Evolutionary conservation across 768 basidiomycete species (phyloP).

Genomic region (Suillus brevipes): DNA sequence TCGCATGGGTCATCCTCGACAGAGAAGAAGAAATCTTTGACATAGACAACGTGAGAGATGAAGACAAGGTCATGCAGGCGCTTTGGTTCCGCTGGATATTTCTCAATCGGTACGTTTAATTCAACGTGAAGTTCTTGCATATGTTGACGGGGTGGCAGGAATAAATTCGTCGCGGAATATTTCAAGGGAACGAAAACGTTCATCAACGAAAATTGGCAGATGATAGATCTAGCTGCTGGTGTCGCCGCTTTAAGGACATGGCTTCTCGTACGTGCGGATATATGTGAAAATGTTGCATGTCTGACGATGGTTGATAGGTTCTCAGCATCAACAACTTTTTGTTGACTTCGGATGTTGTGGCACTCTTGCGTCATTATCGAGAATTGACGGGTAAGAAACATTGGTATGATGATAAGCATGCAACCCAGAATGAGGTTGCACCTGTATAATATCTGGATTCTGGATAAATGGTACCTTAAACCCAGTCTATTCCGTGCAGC

Average conservation of each 20-base stretch:
- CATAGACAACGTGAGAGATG: conserved; percentile 66
- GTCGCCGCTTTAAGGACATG: conserved; percentile 62
- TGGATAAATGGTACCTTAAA: background rate
- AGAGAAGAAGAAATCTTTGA: conserved; percentile 78
- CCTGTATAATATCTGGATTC: conserved; percentile 1
- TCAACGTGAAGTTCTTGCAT: background rate
- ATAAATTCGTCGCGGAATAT: conserved; percentile 56
- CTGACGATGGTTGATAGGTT: conserved; percentile 38
- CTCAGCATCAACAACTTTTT: conserved; percentile 57
- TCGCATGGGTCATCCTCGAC: conserved; percentile 69
- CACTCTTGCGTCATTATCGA: conserved; percentile 57
- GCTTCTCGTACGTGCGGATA: conserved; percentile 48
- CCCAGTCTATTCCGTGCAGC: background rate
- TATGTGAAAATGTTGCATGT: background rate
- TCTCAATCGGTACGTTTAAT: conserved; percentile 49
- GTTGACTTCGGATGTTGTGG: conserved; percentile 47
- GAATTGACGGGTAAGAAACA: conserved; percentile 46
- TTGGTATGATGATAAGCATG: conserved; percentile 33
- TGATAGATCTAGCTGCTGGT: conserved; percentile 71
- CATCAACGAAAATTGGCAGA: conserved; percentile 58
- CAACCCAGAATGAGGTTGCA: background rate
- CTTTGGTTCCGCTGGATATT: conserved; percentile 78
- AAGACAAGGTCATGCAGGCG: conserved; percentile 78
- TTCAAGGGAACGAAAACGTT: conserved; percentile 53
- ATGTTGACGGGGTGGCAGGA: conserved; percentile 34